Evolutionary conservation across 345 rosid species (phyloP).

Genomic region (Carallia brachiata): DNA sequence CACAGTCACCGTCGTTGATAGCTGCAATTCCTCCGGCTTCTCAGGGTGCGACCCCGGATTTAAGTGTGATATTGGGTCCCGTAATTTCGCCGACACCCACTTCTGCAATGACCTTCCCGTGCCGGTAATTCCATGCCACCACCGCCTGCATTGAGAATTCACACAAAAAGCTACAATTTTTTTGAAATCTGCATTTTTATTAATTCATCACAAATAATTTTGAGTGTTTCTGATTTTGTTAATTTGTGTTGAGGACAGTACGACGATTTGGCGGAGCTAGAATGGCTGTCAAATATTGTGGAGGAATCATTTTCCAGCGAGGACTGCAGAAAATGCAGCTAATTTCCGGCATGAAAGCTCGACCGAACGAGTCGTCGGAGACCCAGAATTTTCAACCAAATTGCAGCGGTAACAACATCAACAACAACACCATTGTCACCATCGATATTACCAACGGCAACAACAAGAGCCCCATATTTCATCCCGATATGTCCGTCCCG

Average conservation of each 20-base stretch:
- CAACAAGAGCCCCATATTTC: slow-evolving; percentile 39
- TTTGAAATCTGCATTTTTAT: too few species aligned
- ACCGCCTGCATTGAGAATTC: not conserved
- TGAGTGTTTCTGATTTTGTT: not conserved
- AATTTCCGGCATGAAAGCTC: slow-evolving; percentile 66
- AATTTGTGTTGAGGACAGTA: slow-evolving; percentile 32
- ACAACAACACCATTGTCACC: not conserved
- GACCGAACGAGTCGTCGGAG: slow-evolving; percentile 49
- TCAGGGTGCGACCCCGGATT: slow-evolving; percentile 37
- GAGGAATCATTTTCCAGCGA: slow-evolving; percentile 96
- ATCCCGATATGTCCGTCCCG: slow-evolving; percentile 70
- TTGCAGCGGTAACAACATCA: slow-evolving; percentile 5
- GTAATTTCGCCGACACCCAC: slow-evolving; percentile 36
- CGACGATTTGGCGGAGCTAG: slow-evolving; percentile 94
- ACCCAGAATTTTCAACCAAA: slow-evolving; percentile 32
- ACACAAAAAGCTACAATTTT: too few species aligned
- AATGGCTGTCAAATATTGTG: slow-evolving; percentile 91
- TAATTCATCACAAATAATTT: not conserved
- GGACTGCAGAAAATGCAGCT: slow-evolving; percentile 79
- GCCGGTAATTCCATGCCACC: slow-evolving; percentile 54
- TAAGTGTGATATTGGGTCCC: slow-evolving; percentile 38
- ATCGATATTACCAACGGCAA: not conserved
- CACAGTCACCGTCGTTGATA: slow-evolving; percentile 48
- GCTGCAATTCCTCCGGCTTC: slow-evolving; percentile 60
- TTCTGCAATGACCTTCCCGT: slow-evolving; percentile 78